Conservation (phyloP, 169 alveolate species). For the Plasmodium vivax region DNA sequence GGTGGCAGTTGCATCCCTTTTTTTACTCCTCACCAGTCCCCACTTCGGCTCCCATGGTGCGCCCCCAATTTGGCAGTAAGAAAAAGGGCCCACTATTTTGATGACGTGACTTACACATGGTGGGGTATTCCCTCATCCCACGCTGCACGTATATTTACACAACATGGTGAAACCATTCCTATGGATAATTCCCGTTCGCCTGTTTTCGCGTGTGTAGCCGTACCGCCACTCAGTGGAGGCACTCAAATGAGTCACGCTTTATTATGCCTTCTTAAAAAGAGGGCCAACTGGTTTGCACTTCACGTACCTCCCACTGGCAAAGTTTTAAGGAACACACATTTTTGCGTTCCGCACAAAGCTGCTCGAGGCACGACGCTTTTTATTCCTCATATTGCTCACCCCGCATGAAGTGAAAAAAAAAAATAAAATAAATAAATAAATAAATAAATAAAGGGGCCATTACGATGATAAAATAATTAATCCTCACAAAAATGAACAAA, state of each 20-base stretch:
- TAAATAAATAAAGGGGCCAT: background rate
- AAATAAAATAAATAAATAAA: background rate
- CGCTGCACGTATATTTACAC: background rate
- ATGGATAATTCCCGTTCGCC: background rate
- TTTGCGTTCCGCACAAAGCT: background rate
- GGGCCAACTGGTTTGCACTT: background rate
- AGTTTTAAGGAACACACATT: background rate
- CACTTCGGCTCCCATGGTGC: background rate
- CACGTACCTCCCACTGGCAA: background rate
- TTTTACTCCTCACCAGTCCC: background rate
- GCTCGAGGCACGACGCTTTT: background rate
- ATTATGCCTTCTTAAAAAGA: background rate
- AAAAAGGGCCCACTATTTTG: background rate
- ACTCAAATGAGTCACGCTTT: background rate
- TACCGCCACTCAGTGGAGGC: too few species aligned
- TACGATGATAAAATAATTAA: background rate
- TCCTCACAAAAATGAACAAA: background rate
- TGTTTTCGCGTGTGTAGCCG: background rate
- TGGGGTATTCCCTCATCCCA: background rate
- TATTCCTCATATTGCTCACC: background rate
- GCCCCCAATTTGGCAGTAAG: background rate
- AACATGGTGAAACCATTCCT: background rate
- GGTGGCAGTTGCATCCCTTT: background rate
- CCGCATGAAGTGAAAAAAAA: background rate
- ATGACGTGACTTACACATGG: background rate